These are phyloP conservation scores for Plasmodium sp. DNA, from an alignment of 169 alveolate genomes.

Conservation along the genomic window DNA sequence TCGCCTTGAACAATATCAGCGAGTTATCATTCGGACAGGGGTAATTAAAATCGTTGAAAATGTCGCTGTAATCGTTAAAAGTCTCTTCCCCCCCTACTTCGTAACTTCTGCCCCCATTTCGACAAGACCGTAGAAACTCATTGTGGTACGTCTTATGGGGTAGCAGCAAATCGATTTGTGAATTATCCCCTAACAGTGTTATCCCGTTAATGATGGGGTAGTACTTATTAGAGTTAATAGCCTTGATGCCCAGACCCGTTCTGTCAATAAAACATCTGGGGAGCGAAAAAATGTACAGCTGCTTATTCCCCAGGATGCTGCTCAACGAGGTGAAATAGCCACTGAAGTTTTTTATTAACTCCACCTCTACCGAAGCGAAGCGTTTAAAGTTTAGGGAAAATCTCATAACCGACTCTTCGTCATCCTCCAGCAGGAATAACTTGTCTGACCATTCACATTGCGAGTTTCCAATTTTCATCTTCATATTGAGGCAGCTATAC, in stretches of 20 bases:
- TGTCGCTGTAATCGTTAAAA: slow-evolving; percentile 20
- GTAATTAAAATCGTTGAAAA: slow-evolving; percentile 56
- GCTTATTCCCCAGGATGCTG: slow-evolving; percentile 74
- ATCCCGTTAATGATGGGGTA: slow-evolving; percentile 83
- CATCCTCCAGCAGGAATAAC: slow-evolving; percentile 49
- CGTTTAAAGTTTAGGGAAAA: slow-evolving; percentile 60
- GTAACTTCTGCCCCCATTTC: background rate
- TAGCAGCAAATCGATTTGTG: slow-evolving; percentile 70
- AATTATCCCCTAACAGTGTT: slow-evolving; percentile 76
- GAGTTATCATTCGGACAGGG: slow-evolving; percentile 31
- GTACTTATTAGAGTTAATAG: slow-evolving; percentile 78
- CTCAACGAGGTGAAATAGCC: slow-evolving; percentile 73
- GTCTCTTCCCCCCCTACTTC: background rate
- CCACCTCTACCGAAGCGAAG: slow-evolving; percentile 72
- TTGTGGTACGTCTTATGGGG: slow-evolving; percentile 48
- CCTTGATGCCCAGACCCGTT: slow-evolving; percentile 87
- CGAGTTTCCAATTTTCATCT: slow-evolving; percentile 70
- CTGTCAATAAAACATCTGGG: slow-evolving; percentile 89
- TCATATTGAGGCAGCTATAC: slow-evolving; percentile 54
- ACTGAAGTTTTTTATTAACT: slow-evolving; percentile 57
- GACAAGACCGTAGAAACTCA: background rate
- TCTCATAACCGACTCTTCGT: slow-evolving; percentile 69
- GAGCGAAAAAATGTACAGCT: slow-evolving; percentile 80
- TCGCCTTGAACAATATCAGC: slow-evolving; percentile 73
- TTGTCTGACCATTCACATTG: slow-evolving; percentile 77